Conservation (phyloP, 768 basidiomycete species). For the Phylloporus sp. region DNA sequence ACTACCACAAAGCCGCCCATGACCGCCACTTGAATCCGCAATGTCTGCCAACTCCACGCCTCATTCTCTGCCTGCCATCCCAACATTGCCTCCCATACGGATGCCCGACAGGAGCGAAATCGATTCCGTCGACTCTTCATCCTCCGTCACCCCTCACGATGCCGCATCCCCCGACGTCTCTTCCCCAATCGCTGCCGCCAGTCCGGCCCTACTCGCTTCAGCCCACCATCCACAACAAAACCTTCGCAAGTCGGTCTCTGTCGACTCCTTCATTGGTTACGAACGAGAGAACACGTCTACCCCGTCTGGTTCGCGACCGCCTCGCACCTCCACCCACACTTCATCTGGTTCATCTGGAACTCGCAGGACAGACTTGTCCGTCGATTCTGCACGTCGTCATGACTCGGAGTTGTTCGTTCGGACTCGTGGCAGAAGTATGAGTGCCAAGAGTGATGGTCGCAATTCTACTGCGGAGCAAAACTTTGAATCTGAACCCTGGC, state of each 20-base stretch:
- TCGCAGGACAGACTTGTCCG: slow-evolving; percentile 25
- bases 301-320: slow-evolving; percentile 33
- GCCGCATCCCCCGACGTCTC: slow-evolving; percentile 43
- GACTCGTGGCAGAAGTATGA: slow-evolving; percentile 54
- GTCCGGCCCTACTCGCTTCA: slow-evolving; percentile 7
- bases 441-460: slow-evolving; percentile 42
- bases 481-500: slow-evolving; percentile 54
- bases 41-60: slow-evolving; percentile 22
- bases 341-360: slow-evolving; percentile 34
- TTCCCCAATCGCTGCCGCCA: slow-evolving; percentile 28
- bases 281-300: slow-evolving; percentile 35
- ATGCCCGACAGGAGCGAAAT: slow-evolving; percentile 34
- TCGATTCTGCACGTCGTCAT: slow-evolving; percentile 25
- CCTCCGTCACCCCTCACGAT: slow-evolving; percentile 37
- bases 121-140: slow-evolving; percentile 20
- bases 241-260: slow-evolving; percentile 73
- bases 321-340: slow-evolving; percentile 36
- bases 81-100: slow-evolving; percentile 43
- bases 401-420: slow-evolving; percentile 38
- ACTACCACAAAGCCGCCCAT: slow-evolving; percentile 6
- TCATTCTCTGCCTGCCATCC: slow-evolving; percentile 35
- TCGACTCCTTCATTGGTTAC: slow-evolving; percentile 65
- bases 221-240: slow-evolving; percentile 25
- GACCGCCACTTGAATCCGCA: slow-evolving; percentile 14
- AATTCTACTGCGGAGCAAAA: slow-evolving; percentile 39